Base-by-base conservation (phyloP, 176 grass and related monocot genomes). In the Bothriochloa decipiens region DNA sequence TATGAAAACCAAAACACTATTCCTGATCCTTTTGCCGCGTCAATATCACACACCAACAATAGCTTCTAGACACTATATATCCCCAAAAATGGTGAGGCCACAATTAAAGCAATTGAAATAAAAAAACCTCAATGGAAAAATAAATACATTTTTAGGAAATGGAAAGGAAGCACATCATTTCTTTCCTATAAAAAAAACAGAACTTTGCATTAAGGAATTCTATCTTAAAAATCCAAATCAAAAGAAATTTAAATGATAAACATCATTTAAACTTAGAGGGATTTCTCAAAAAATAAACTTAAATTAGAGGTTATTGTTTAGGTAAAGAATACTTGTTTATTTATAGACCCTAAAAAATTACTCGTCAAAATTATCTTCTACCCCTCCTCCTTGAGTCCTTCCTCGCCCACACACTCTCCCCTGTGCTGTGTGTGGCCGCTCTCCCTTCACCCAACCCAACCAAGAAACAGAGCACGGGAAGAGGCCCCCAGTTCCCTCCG, bases 381-480 rank as follows among this genome's bases (percentile, higher is more conserved):
- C 80, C 5, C 0, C 36, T 41, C 66, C 23, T 82, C 67, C 77
- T n/a, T n/a, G n/a, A n/a, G n/a, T n/a, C n/a, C n/a, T 81, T 62
- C 63, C 76, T 80, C 87, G 70, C 39, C 73, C 78, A 65, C 52
- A 78, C 73, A 46, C 35, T 41, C 72, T 12, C 36, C 4, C 15
- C 20, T 57, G 40, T 78, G 84, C 40, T 85, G 84, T 79, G 84
- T 79, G 88, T 86, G 84, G 84, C 80, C 43, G 67, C 88, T 79
- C 74, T 25, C 46, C 47, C 84, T 86, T 84, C 83, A 86, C 73
- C 66, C 84, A 67, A 43, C 7, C 40, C 40, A 45, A 53, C 77
- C 40, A 42, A 40, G 39, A 40, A 40, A 50, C 49, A 43, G 37
- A 68, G 62, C 49, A 52, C 49, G 50, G 63, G 35, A n/a, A 40